These are phyloP conservation scores for Pirum gemmata DNA, from an alignment of 78 protist species.

Conservation along the genomic window DNA sequence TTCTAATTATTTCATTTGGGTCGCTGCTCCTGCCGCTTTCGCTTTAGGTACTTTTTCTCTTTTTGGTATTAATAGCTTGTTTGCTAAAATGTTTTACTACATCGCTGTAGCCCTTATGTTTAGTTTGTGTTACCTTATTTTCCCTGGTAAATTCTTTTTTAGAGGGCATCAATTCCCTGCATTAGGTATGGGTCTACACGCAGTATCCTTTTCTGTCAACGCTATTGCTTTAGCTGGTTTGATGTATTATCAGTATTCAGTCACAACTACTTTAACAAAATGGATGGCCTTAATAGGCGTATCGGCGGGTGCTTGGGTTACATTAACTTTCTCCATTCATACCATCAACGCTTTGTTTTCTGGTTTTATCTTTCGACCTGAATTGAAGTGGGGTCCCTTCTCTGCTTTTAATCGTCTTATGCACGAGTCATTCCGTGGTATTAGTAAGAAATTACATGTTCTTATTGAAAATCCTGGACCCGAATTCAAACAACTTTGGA, in stretches of 20 bases:
- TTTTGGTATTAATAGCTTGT: not conserved
- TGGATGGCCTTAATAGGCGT: constrained; percentile 13
- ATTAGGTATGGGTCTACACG: constrained; percentile 32
- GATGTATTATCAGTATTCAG: not conserved
- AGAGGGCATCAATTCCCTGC: not conserved
- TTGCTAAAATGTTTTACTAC: constrained; percentile 2
- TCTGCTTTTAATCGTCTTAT: constrained; percentile 30
- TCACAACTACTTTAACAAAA: not conserved
- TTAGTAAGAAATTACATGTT: not conserved
- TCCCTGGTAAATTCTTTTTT: constrained; percentile 9
- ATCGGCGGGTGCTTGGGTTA: constrained; percentile 19
- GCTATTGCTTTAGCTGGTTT: constrained; percentile 15
- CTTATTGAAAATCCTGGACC: not conserved
- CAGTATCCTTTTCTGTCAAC: constrained; percentile 17
- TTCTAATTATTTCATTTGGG: constrained; percentile 23
- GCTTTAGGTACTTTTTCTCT: constrained; percentile 4
- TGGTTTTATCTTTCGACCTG: constrained; percentile 36
- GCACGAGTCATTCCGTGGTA: constrained; percentile 14
- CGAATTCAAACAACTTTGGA: constrained; percentile 16
- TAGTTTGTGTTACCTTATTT: constrained; percentile 15
- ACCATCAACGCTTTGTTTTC: constrained; percentile 20
- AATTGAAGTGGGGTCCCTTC: constrained; percentile 37
- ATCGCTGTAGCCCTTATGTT: not conserved
- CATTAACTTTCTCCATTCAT: constrained; percentile 16
- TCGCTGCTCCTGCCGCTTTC: constrained; percentile 11